phyloP scores from a whole-genome alignment of 2,329 filamentous ascomycete species.

The Raffaelea arxii region DNA sequence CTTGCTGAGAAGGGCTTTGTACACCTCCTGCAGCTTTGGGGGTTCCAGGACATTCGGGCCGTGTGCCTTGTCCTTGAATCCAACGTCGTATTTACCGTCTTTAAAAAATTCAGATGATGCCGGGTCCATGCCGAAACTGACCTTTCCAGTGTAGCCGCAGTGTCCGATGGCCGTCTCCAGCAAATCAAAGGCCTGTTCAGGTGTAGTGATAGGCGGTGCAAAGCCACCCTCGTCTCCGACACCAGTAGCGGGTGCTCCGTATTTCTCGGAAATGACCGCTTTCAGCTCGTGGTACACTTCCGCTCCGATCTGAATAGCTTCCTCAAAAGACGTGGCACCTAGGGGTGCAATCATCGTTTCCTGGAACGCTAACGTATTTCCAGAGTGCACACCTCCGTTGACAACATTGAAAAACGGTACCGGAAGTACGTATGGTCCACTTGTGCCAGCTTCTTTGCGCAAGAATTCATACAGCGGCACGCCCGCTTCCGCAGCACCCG shows the following conservation, averaged over 20 bases:
- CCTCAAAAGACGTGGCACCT: slow-evolving; percentile 15
- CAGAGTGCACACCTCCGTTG: slow-evolving; percentile 35
- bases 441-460: neutral
- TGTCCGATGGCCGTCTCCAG: slow-evolving; percentile 17
- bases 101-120: slow-evolving; percentile 28
- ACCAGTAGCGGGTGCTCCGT: slow-evolving; percentile 14
- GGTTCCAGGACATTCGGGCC: slow-evolving; percentile 14
- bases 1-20: slow-evolving; percentile 20
- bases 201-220: slow-evolving; percentile 23
- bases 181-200: slow-evolving; percentile 23
- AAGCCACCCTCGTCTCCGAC: slow-evolving; percentile 27
- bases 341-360: slow-evolving; percentile 19
- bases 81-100: slow-evolving; percentile 23
- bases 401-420: slow-evolving; percentile 51
- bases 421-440: slow-evolving; percentile 40
- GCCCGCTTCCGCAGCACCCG: slow-evolving; percentile 61
- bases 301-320: slow-evolving; percentile 21
- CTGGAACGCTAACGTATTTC: slow-evolving; percentile 41
- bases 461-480: neutral
- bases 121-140: slow-evolving; percentile 30
- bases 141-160: slow-evolving; percentile 19
- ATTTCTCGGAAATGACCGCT: slow-evolving; percentile 19
- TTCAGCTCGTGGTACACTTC: slow-evolving; percentile 24
- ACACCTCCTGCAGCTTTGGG: slow-evolving; percentile 20
- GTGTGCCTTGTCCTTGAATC: slow-evolving; percentile 22